A percentile compares a stretch with the other conserved stretches of the same genome.
Conservation (phyloP, 2,329 filamentous ascomycete genomes). For the Fusarium sp. region DNA sequence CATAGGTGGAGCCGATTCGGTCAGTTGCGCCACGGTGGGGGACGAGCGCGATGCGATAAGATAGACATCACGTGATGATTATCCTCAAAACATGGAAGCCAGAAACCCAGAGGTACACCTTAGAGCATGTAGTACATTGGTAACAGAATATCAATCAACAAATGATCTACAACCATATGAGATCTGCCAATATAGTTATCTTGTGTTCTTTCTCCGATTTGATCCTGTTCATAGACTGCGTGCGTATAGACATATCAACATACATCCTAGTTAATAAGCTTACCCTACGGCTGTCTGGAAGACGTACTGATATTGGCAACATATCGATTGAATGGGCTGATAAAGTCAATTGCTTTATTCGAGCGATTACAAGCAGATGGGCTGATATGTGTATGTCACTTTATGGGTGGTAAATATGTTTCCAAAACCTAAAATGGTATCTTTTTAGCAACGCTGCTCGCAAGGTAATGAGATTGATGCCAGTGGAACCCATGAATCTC, state of each 20-base stretch:
- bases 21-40: constrained; percentile 46
- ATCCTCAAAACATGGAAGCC: too few relatives aligned
- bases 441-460: too few relatives aligned
- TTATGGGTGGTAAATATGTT: too few relatives aligned
- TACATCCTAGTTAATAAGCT: not conserved
- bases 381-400: too few relatives aligned
- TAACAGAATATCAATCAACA: not conserved
- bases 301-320: not conserved
- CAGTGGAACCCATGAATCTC: too few relatives aligned
- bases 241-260: not conserved
- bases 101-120: not conserved
- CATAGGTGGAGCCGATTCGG: constrained; percentile 44
- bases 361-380: too few relatives aligned
- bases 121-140: not conserved
- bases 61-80: constrained; percentile 37
- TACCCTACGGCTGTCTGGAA: not conserved
- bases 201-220: not conserved
- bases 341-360: too few relatives aligned
- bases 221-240: not conserved
- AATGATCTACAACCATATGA: not conserved
- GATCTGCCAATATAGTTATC: too few relatives aligned
- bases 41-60: constrained; percentile 44
- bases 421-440: too few relatives aligned
- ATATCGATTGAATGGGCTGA: not conserved
- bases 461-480: too few relatives aligned